These are phyloP conservation scores for Alternaria burnsii DNA, from an alignment of 2,329 filamentous ascomycete species.

Conservation along the genomic window DNA sequence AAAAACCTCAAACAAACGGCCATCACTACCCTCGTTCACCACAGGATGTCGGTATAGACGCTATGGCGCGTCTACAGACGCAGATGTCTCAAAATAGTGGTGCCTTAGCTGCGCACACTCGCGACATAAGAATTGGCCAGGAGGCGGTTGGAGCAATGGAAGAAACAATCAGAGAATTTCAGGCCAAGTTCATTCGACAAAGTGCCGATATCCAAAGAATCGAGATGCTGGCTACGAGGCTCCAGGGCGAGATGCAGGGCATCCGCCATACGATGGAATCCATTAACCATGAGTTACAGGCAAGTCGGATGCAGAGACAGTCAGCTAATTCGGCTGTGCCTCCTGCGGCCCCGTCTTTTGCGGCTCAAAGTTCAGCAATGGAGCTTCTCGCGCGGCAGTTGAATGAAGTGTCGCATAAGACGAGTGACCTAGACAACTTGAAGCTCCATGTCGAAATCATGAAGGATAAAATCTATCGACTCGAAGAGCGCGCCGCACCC, in stretches of 20 bases:
- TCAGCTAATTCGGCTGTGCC: conserved; percentile 3
- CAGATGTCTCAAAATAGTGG: conserved; percentile 58
- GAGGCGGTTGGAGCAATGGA: conserved; percentile 40
- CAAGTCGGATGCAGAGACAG: conserved; percentile 29
- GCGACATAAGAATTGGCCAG: conserved; percentile 42
- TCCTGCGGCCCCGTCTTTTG: conserved; percentile 7
- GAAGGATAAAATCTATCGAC: conserved; percentile 55
- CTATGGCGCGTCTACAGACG: conserved; percentile 57
- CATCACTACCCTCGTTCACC: conserved; percentile 41
- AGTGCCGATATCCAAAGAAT: conserved; percentile 49
- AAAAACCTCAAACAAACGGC: conserved; percentile 34
- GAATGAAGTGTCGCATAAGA: conserved; percentile 52
- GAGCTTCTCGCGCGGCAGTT: conserved; percentile 57
- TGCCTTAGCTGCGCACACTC: conserved; percentile 43
- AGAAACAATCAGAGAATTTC: conserved; percentile 51
- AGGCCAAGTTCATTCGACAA: conserved; percentile 39
- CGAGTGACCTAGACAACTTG: conserved; percentile 57
- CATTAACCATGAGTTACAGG: conserved; percentile 47
- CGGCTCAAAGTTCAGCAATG: conserved; percentile 51
- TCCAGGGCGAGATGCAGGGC: conserved; percentile 53
- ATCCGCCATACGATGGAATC: conserved; percentile 50
- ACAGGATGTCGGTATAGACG: conserved; percentile 48
- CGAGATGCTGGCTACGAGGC: conserved; percentile 50
- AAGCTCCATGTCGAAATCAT: conserved; percentile 59
- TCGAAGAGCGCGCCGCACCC: conserved; percentile 44